Percentiles rank a stretch among this genome's conserved stretches.
Evolutionary conservation across 176 grass and related monocot species (phyloP).

Genomic region (Tillandsia fasciculata): DNA sequence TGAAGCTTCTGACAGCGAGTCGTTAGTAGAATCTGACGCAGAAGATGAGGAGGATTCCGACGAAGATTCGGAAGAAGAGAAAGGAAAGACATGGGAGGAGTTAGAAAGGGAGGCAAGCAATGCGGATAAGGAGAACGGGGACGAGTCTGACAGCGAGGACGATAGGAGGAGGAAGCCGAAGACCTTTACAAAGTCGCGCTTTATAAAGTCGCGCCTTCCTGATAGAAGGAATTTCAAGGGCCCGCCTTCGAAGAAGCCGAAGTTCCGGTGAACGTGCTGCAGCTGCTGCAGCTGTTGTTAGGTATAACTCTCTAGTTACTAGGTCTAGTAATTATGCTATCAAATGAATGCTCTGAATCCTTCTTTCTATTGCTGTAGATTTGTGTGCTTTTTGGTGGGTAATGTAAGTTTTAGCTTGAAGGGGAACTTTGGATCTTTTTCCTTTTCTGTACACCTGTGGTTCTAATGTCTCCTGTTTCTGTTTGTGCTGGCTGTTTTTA

Average conservation of each 20-base stretch:
- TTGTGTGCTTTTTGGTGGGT: too few relatives aligned
- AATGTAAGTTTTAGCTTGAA: too few relatives aligned
- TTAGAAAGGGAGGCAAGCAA: conserved; percentile 75
- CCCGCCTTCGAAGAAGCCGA: conserved; percentile 28
- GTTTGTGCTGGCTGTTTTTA: too few relatives aligned
- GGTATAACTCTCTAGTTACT: too few relatives aligned
- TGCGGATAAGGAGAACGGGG: conserved; percentile 54
- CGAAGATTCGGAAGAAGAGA: conserved; percentile 82
- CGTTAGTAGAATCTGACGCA: conserved; percentile 55
- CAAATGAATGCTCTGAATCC: too few relatives aligned
- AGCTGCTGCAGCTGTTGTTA: too few relatives aligned
- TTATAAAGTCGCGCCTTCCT: conserved; percentile 23
- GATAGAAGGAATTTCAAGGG: conserved; percentile 46
- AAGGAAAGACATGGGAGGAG: conserved; percentile 92
- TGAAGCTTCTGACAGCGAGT: conserved; percentile 43
- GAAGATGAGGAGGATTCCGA: conserved; percentile 49
- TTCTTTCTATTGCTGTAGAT: too few relatives aligned
- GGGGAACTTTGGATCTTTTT: too few relatives aligned
- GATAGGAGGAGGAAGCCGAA: conserved; percentile 35
- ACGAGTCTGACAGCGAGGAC: conserved; percentile 74
- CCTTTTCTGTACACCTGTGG: too few relatives aligned
- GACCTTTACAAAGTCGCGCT: neutral
- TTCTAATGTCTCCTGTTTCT: too few relatives aligned
- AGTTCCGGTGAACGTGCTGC: conserved; percentile 25
- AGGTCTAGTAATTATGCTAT: too few relatives aligned